Evolutionary conservation across 2,329 filamentous ascomycete genomes (phyloP).

Genomic region (Cladobotryum protrusum): DNA sequence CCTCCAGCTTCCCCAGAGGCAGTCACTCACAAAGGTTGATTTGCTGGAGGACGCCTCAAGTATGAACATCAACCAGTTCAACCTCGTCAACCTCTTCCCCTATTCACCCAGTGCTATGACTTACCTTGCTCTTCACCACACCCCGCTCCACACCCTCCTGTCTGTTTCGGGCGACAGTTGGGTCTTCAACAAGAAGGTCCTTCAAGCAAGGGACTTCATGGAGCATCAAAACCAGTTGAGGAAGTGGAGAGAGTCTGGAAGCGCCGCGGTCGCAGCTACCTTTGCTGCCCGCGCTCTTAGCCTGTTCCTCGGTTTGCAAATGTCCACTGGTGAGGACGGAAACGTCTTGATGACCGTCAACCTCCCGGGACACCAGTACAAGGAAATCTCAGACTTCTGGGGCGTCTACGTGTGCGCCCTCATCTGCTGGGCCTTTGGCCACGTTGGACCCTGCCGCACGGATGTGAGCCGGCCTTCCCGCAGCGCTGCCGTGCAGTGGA

Average conservation of each 20-base stretch:
- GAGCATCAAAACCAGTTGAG: slow-evolving; percentile 42
- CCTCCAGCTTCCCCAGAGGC: slow-evolving; percentile 32
- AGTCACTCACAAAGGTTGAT: slow-evolving; percentile 21
- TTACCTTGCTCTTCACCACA: slow-evolving; percentile 52
- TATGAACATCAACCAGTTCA: slow-evolving; percentile 19
- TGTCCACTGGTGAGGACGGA: slow-evolving; percentile 5
- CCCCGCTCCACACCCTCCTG: slow-evolving; percentile 51
- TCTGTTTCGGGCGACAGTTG: slow-evolving; percentile 54
- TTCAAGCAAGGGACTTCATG: slow-evolving; percentile 36
- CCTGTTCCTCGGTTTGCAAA: slow-evolving; percentile 33
- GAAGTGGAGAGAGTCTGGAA: slow-evolving; percentile 39
- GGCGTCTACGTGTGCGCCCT: slow-evolving; percentile 50
- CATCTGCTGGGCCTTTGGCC: slow-evolving; percentile 53
- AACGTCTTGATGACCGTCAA: slow-evolving; percentile 2
- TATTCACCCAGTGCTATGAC: slow-evolving; percentile 42
- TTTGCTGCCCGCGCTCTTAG: slow-evolving; percentile 48
- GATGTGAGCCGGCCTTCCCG: slow-evolving; percentile 17
- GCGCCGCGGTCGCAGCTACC: slow-evolving; percentile 38
- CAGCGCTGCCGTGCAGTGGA: slow-evolving; percentile 30
- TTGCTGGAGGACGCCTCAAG: slow-evolving; percentile 18
- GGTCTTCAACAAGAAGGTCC: slow-evolving; percentile 50
- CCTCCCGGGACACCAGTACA: slow-evolving; percentile 17
- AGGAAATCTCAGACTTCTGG: slow-evolving; percentile 47
- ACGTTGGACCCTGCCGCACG: slow-evolving; percentile 21
- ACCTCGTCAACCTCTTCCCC: slow-evolving; percentile 38